Percentiles rank a stretch among this genome's conserved stretches.
These are phyloP conservation scores for Sphaerulina vaccinii DNA, from an alignment of 2,329 filamentous ascomycete species.

Conservation along the genomic window DNA sequence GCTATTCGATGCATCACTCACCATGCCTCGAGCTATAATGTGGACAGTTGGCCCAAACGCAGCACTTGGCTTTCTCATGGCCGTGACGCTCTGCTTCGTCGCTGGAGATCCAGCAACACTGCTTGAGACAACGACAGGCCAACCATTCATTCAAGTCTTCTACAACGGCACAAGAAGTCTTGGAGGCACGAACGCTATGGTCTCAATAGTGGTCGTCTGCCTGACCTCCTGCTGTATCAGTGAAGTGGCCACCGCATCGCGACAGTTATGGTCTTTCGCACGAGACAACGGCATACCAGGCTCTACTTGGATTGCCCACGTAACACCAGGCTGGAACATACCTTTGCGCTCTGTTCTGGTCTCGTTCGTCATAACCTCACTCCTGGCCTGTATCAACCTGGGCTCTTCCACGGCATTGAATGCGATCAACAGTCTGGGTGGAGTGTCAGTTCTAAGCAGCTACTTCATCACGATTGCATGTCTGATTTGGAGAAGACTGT, in stretches of 20 bases:
- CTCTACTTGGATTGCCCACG: conserved; percentile 12
- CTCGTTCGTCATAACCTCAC: conserved; percentile 10
- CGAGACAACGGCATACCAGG: conserved; percentile 14
- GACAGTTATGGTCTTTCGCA: conserved; percentile 37
- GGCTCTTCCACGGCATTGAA: conserved; percentile 43
- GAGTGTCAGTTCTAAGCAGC: conserved; percentile 41
- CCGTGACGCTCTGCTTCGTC: conserved; percentile 36
- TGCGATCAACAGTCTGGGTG: conserved; percentile 43
- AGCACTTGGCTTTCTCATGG: conserved; percentile 24
- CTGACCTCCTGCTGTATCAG: conserved; percentile 36
- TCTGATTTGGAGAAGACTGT: conserved; percentile 40
- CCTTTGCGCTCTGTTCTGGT: conserved; percentile 14
- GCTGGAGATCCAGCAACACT: conserved; percentile 30
- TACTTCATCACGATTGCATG: conserved; percentile 42
- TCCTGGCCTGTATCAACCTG: conserved; percentile 33
- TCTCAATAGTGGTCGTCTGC: conserved; percentile 37
- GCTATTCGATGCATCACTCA: conserved; percentile 21
- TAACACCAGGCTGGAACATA: conserved; percentile 17
- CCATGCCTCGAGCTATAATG: conserved; percentile 26
- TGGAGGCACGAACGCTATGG: conserved; percentile 32
- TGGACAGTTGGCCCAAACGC: conserved; percentile 28
- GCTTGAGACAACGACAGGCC: conserved; percentile 26
- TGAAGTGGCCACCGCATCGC: conserved; percentile 40
- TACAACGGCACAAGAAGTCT: conserved; percentile 30
- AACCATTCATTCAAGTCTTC: conserved; percentile 38